Conservation (phyloP, 371 early-diverging fungal species). For the Lichtheimia ornata region DNA sequence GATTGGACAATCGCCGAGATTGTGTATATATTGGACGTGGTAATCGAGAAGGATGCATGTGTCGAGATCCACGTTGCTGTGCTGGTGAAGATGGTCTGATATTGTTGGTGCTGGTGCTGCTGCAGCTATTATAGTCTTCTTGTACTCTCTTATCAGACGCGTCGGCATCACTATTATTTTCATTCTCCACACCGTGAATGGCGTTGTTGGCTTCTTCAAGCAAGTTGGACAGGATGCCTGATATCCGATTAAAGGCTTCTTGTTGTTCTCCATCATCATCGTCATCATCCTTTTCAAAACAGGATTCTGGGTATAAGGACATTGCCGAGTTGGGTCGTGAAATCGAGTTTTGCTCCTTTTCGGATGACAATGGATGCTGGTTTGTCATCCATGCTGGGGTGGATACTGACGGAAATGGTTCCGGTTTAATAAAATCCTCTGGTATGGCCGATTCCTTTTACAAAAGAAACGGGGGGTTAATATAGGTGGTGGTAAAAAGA, state of each 20-base stretch:
- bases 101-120: background rate
- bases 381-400: constrained; percentile 17
- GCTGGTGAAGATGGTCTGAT: background rate
- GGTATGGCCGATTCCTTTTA: constrained; percentile 21
- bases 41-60: background rate
- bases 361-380: background rate
- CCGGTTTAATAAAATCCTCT: constrained; percentile 20
- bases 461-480: background rate
- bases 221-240: constrained; percentile 37
- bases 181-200: constrained; percentile 30
- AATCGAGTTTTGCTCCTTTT: constrained; percentile 26
- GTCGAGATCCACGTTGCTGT: background rate
- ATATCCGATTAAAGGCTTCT: constrained; percentile 44
- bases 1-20: no score
- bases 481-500: background rate
- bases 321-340: constrained; percentile 43
- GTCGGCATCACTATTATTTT: constrained; percentile 10
- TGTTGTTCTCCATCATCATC: constrained; percentile 27
- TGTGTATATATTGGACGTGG: no score
- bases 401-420: constrained; percentile 32
- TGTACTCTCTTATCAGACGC: constrained; percentile 2
- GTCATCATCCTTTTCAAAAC: constrained; percentile 19
- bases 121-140: background rate
- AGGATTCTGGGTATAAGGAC: constrained; percentile 25
- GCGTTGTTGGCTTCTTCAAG: constrained; percentile 52